Percentiles rank a stretch among this genome's conserved stretches.
phyloP scores from a whole-genome alignment of 2,329 filamentous ascomycete species.

The Whalleya microplaca region DNA sequence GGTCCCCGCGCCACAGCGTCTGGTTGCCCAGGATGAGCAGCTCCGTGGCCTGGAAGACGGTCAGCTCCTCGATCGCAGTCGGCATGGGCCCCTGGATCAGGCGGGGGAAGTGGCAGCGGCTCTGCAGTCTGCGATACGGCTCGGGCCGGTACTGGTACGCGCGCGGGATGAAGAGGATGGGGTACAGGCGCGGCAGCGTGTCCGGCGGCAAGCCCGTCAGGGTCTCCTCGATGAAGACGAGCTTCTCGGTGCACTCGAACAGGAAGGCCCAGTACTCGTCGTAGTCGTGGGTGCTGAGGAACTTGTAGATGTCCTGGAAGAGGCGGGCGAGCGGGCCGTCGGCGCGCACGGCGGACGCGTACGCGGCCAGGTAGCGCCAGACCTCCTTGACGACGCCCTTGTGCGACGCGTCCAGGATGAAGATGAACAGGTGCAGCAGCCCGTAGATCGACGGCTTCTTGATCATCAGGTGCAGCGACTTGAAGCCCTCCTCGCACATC shows the following conservation, averaged over 20 bases:
- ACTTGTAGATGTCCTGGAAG: slow-evolving; percentile 34
- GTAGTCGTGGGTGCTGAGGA: slow-evolving; percentile 34
- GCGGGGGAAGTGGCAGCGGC: slow-evolving; percentile 30
- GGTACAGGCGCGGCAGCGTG: slow-evolving; percentile 34
- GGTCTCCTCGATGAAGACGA: slow-evolving; percentile 32
- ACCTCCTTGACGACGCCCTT: slow-evolving; percentile 35
- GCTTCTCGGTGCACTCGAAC: slow-evolving; percentile 35
- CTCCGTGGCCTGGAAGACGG: slow-evolving; percentile 32
- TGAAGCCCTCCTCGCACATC: slow-evolving; percentile 36
- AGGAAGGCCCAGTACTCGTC: slow-evolving; percentile 37
- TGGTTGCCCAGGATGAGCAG: slow-evolving; percentile 33
- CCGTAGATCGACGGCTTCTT: slow-evolving; percentile 34
- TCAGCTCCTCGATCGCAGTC: slow-evolving; percentile 29
- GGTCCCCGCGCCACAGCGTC: slow-evolving; percentile 29
- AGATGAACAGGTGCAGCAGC: slow-evolving; percentile 32
- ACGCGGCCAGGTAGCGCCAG: slow-evolving; percentile 35
- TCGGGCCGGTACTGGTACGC: slow-evolving; percentile 31
- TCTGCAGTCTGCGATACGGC: slow-evolving; percentile 34
- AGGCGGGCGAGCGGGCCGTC: slow-evolving; percentile 33
- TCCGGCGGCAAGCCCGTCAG: slow-evolving; percentile 31
- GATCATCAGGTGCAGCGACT: slow-evolving; percentile 33
- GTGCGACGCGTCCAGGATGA: slow-evolving; percentile 34
- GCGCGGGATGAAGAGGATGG: slow-evolving; percentile 34
- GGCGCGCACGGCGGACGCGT: slow-evolving; percentile 26
- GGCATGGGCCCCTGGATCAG: slow-evolving; percentile 29